phyloP scores from a whole-genome alignment of 225 moss, liverwort and hornwort species.

The Straminergon stramineum region DNA sequence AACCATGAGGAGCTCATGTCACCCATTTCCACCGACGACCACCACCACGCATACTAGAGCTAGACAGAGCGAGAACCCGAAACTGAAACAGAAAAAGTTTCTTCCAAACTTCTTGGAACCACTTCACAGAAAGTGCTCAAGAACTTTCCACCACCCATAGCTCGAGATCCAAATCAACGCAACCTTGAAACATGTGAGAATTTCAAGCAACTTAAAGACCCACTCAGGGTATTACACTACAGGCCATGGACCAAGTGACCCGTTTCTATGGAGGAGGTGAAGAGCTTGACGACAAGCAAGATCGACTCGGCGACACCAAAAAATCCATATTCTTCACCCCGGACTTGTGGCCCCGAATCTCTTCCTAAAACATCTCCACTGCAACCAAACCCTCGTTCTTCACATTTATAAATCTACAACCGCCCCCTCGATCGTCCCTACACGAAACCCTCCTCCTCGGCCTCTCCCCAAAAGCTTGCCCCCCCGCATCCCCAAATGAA shows the following conservation, averaged over 20 bases:
- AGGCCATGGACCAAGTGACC: background rate
- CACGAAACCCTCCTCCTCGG: background rate
- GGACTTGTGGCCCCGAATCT: background rate
- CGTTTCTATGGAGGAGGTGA: background rate
- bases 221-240: background rate
- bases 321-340: background rate
- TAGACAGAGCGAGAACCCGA: background rate
- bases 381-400: background rate
- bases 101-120: background rate
- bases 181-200: background rate
- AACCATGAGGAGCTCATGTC: background rate
- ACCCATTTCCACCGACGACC: conserved; percentile 1
- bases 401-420: background rate
- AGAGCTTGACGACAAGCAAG: background rate
- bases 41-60: conserved; percentile 24
- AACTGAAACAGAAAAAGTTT: background rate
- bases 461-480: background rate
- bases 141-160: background rate
- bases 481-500: background rate
- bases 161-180: background rate
- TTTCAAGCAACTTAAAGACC: background rate
- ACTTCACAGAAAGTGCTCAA: background rate
- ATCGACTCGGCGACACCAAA: background rate
- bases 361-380: background rate
- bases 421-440: background rate